A percentile compares a stretch with the other conserved stretches of the same genome.
Evolutionary conservation across 164 flowering plant genomes (phyloP).

Genomic region (Piper betle): DNA sequence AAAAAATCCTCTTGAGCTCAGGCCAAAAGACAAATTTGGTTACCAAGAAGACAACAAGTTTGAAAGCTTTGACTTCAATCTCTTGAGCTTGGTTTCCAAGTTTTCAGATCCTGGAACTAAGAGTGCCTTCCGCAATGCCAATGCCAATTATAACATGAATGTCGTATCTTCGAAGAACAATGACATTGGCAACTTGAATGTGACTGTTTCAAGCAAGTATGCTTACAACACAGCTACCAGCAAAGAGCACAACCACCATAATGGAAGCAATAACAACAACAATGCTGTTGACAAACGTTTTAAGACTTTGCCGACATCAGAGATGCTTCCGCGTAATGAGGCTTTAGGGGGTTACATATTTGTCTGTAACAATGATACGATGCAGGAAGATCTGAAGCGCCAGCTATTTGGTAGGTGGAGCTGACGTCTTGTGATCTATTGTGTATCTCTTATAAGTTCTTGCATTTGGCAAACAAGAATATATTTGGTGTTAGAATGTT

Average conservation of each 20-base stretch:
- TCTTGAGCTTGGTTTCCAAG: slow-evolving; percentile 58
- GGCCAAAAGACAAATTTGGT: slow-evolving; percentile 41
- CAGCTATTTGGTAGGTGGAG: slow-evolving; percentile 71
- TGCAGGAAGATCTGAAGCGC: slow-evolving; percentile 86
- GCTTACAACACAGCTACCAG: slow-evolving; percentile 24
- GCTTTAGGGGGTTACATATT: slow-evolving; percentile 95
- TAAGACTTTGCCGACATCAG: slow-evolving; percentile 88
- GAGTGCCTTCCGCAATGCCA: slow-evolving; percentile 23
- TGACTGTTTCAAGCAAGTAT: slow-evolving; percentile 32
- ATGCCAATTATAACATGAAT: slow-evolving; percentile 31
- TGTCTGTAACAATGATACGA: slow-evolving; percentile 95
- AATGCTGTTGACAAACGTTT: slow-evolving; percentile 71
- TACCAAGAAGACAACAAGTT: slow-evolving; percentile 74
- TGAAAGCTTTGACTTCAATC: slow-evolving; percentile 53
- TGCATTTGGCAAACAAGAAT: too few relatives aligned
- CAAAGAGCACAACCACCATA: slow-evolving; percentile 18
- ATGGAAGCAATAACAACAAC: slow-evolving; percentile 12
- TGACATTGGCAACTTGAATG: slow-evolving; percentile 22
- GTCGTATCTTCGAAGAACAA: slow-evolving; percentile 29
- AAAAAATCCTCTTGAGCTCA: slow-evolving; percentile 36
- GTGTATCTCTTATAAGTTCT: too few relatives aligned
- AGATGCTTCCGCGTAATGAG: slow-evolving; percentile 85
- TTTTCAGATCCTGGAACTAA: slow-evolving; percentile 29
- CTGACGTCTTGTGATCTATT: too few relatives aligned
- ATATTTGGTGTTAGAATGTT: too few relatives aligned